Evolutionary conservation across 2,329 filamentous ascomycete species (phyloP).

Genomic region (Amylocarpus encephaloides): DNA sequence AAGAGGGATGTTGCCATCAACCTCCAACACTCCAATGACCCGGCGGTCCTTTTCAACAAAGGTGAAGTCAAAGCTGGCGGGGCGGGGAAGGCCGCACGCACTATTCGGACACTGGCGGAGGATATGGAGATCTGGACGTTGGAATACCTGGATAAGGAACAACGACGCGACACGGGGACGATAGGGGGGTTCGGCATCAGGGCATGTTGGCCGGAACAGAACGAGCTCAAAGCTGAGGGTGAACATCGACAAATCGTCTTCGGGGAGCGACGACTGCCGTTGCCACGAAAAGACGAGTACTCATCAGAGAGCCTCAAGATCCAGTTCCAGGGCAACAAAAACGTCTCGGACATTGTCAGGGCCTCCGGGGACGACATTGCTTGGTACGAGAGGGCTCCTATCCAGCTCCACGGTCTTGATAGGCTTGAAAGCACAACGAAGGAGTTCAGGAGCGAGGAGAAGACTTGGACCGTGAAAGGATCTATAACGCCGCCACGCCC

Average conservation of each 20-base stretch:
- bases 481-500: neutral
- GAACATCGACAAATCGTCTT: conserved; percentile 3
- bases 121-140: conserved; percentile 5
- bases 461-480: conserved; percentile 3
- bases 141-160: conserved; percentile 3
- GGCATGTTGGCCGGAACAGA: conserved; percentile 9
- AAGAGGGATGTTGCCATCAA: neutral
- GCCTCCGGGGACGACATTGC: conserved; percentile 2
- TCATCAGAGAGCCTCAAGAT: neutral
- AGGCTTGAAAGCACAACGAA: neutral
- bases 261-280: conserved; percentile 6
- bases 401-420: conserved; percentile 4
- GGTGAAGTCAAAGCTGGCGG: neutral
- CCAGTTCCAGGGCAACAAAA: neutral
- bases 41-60: neutral
- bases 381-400: conserved; percentile 3
- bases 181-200: neutral
- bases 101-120: neutral
- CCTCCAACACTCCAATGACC: neutral
- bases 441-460: neutral
- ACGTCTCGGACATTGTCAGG: neutral
- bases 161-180: neutral
- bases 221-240: conserved; percentile 12
- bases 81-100: neutral
- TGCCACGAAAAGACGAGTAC: conserved; percentile 7